phyloP scores from a whole-genome alignment of 768 basidiomycete genomes.

The Leucosporidium yakuticum region DNA sequence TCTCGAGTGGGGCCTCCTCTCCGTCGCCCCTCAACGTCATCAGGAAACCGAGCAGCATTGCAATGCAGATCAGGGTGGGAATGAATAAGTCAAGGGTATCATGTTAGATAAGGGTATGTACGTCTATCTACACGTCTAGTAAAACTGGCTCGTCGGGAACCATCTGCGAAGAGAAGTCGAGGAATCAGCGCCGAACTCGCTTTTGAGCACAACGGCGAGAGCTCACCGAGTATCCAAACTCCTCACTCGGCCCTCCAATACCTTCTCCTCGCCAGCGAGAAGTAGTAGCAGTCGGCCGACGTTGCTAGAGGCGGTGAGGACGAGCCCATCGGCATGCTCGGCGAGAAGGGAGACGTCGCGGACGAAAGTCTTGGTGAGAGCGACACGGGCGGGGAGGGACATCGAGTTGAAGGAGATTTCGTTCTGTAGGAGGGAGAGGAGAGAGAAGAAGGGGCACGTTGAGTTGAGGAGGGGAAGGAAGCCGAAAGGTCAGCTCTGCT shows the following conservation, averaged over 20 bases:
- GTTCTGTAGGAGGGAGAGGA: conserved; percentile 8
- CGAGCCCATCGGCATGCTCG: conserved; percentile 28
- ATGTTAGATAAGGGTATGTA: too few species aligned
- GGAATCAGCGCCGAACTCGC: not conserved
- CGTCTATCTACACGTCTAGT: not conserved
- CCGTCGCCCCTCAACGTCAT: too few species aligned
- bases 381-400: conserved; percentile 13
- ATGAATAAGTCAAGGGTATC: too few species aligned
- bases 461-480: not conserved
- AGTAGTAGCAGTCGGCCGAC: conserved; percentile 35
- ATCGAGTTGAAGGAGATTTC: conserved; percentile 31
- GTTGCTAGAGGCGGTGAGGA: conserved; percentile 34
- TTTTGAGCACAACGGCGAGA: not conserved
- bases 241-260: conserved; percentile 7
- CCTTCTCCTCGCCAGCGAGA: conserved; percentile 15
- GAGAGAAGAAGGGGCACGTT: not conserved
- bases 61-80: too few species aligned
- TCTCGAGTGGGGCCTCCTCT: too few species aligned
- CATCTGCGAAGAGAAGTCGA: conserved; percentile 7
- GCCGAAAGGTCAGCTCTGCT: too few species aligned
- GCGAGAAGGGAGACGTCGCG: conserved; percentile 35
- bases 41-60: too few species aligned
- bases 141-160: conserved; percentile 27
- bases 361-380: conserved; percentile 23
- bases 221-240: conserved; percentile 29